These are phyloP conservation scores for Hansenula lynferdii DNA, from an alignment of 1,139 yeast species.

Conservation along the genomic window DNA sequence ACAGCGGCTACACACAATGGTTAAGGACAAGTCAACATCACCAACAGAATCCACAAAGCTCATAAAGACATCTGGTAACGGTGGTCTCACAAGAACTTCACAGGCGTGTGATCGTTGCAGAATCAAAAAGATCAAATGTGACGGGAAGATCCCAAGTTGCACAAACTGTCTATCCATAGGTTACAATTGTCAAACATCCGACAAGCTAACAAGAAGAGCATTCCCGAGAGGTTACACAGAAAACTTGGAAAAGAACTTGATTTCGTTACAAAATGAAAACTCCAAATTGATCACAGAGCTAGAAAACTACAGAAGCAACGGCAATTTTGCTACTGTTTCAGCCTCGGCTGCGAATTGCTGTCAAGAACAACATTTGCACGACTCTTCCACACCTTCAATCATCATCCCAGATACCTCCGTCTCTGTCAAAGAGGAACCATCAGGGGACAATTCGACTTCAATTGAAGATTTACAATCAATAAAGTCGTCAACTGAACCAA, in stretches of 20 bases:
- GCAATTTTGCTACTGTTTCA: constrained; percentile 5
- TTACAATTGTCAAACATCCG: constrained; percentile 66
- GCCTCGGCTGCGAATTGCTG: too few species aligned
- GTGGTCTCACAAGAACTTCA: constrained; percentile 40
- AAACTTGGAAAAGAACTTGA: constrained; percentile 58
- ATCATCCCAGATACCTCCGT: constrained; percentile 1
- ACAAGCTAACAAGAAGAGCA: constrained; percentile 66
- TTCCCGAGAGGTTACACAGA: constrained; percentile 77
- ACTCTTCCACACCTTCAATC: not conserved
- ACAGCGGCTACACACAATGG: not conserved
- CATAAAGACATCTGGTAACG: constrained; percentile 18
- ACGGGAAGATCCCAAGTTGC: constrained; percentile 64
- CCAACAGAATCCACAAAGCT: constrained; percentile 11
- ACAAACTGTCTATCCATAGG: constrained; percentile 59
- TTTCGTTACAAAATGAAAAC: constrained; percentile 54
- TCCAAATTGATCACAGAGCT: constrained; percentile 24
- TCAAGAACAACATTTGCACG: too few species aligned
- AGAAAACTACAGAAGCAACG: constrained; percentile 2
- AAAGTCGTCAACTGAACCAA: too few species aligned
- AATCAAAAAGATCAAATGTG: constrained; percentile 71
- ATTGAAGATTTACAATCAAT: too few species aligned
- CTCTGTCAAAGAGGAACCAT: constrained; percentile 5
- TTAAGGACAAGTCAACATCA: not conserved
- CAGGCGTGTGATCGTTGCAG: constrained; percentile 83
- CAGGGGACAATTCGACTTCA: too few species aligned